Evolutionary conservation across 2,329 filamentous ascomycete genomes (phyloP), one percentile per base, ranked within the genome.

Genomic region (Chaetomiaceae sp.): DNA sequence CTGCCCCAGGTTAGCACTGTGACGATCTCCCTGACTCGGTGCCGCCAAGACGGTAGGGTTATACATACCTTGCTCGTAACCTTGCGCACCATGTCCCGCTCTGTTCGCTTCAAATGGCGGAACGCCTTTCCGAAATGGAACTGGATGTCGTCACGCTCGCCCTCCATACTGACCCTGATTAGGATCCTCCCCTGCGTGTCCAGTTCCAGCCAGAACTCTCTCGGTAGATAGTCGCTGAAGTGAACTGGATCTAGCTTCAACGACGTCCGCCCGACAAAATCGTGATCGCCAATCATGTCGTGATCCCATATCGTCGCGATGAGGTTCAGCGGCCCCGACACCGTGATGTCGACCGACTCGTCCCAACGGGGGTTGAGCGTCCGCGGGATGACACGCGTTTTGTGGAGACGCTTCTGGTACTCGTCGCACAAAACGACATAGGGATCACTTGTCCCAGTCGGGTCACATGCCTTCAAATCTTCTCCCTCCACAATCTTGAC

Each of bases 71-170:
- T 98, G 69, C 97, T 93, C 7, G 93, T 97, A 60, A 97, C 93
- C 68, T 90, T 94, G 51, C 93, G 81, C 45, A 94, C 95, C 93
- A 98, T 98, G 65, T 98, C 93, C 59, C 91, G 80, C 69, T 98
- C 91, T 0, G 91, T 95, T 56, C 93, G 81, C 73, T 97, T 97
- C 57, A 98, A 74, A 50, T 91, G 88, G 38, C 93, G 80, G 71
- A 98, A 98, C 20, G 93, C 87, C 68, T 96, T 97, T 58, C 90
- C 93, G 66, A 97, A 97, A 62, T 96, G 91, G 66, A 98, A 98
- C 60, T 96, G 88, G 48, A 98, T 98, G 62, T 98, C 93, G 62
- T 98, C 93, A 52, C 93, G 80, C 68, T 98, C 93, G 42, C 93
- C 93, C 68, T 98, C 93, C 93, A 98, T 98, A 62, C 89, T 96